phyloP scores from a whole-genome alignment of 2,329 filamentous ascomycete genomes.

The Aureobasidium sp. region DNA sequence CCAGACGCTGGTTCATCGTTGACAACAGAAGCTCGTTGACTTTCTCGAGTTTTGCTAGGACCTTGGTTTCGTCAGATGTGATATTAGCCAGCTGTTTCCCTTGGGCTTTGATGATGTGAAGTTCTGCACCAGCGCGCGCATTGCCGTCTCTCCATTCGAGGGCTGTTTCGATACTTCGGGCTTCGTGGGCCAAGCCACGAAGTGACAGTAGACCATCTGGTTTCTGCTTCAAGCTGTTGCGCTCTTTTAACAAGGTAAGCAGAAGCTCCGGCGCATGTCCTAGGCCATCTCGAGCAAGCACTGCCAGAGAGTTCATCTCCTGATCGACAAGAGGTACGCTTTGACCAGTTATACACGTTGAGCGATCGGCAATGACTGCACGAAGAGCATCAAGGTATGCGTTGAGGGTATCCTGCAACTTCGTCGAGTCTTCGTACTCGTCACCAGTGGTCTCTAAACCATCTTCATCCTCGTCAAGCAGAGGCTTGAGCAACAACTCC shows the following conservation, averaged over 20 bases:
- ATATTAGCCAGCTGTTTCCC: conserved; percentile 53
- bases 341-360: conserved; percentile 68
- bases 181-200: conserved; percentile 60
- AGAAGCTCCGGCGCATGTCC: conserved; percentile 67
- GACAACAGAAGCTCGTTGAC: conserved; percentile 70
- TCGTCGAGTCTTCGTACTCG: conserved; percentile 82
- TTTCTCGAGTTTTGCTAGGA: conserved; percentile 48
- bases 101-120: conserved; percentile 56
- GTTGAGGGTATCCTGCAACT: conserved; percentile 80
- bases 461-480: conserved; percentile 74
- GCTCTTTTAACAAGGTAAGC: conserved; percentile 40
- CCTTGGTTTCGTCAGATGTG: conserved; percentile 46
- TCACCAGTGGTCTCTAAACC: conserved; percentile 73
- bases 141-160: conserved; percentile 52
- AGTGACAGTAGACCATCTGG: conserved; percentile 56
- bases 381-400: conserved; percentile 76
- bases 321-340: conserved; percentile 67
- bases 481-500: conserved; percentile 61
- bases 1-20: conserved; percentile 77
- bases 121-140: conserved; percentile 56
- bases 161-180: conserved; percentile 56
- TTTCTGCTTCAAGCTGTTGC: conserved; percentile 42
- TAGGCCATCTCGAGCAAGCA: conserved; percentile 44
- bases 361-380: conserved; percentile 69
- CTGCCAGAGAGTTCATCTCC: conserved; percentile 51